Evolutionary conservation across 768 basidiomycete genomes (phyloP).

Genomic region (Boletus speciosus): DNA sequence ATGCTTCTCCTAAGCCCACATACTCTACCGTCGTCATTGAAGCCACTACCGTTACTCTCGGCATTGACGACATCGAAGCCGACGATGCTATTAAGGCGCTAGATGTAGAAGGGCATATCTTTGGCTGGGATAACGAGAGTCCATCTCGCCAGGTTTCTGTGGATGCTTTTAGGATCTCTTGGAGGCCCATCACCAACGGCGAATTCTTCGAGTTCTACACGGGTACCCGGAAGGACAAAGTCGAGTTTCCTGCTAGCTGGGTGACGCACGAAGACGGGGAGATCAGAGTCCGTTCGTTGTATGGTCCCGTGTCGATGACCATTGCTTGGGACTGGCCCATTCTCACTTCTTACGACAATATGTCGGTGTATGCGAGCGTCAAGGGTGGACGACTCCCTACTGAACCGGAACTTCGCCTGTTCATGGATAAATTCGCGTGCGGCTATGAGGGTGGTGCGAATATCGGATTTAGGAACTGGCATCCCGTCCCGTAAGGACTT

Average conservation of each 20-base stretch:
- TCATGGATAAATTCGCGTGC: conserved; percentile 69
- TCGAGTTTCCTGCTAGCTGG: conserved; percentile 32
- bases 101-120: conserved; percentile 56
- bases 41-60: conserved; percentile 58
- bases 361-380: conserved; percentile 75
- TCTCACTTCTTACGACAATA: conserved; percentile 69
- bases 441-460: conserved; percentile 80
- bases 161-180: conserved; percentile 69
- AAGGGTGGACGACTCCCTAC: conserved; percentile 95
- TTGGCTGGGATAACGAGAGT: conserved; percentile 95
- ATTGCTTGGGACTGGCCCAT: conserved; percentile 86
- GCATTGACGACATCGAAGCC: conserved; percentile 79
- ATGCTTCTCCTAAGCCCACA: conserved; percentile 40
- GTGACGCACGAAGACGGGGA: conserved; percentile 12
- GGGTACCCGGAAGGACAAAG: conserved; percentile 40
- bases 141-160: conserved; percentile 63
- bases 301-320: conserved; percentile 77
- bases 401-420: conserved; percentile 79
- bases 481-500: conserved; percentile 74
- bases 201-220: conserved; percentile 73
- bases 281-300: conserved; percentile 73
- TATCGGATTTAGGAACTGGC: conserved; percentile 89
- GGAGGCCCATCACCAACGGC: conserved; percentile 85
- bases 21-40: conserved; percentile 52
- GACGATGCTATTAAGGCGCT: conserved; percentile 48